These are phyloP conservation scores for Arbutus unedo DNA, from an alignment of 148 eudicot genomes.

Conservation along the genomic window DNA sequence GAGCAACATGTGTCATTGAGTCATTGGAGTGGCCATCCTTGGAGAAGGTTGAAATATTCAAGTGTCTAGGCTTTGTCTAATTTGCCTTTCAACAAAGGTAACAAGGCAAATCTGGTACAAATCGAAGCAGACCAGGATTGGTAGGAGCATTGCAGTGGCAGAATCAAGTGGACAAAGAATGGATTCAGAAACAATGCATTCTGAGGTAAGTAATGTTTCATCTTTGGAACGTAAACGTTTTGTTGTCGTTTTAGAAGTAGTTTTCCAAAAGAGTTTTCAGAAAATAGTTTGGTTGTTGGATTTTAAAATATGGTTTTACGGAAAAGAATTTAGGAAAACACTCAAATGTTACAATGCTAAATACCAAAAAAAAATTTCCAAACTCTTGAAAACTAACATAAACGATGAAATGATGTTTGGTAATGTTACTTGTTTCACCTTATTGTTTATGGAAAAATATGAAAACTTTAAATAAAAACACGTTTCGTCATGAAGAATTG, in stretches of 20 bases:
- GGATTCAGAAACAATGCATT: neutral
- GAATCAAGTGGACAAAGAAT: neutral
- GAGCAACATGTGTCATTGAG: neutral
- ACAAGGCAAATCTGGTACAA: neutral
- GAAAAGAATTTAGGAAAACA: no score
- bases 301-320: no score
- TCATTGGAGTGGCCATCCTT: constrained; percentile 13
- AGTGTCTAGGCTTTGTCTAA: neutral
- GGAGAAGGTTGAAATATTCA: neutral
- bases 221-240: neutral
- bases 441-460: no score
- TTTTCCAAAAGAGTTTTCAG: neutral
- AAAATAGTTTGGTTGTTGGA: neutral
- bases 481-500: constrained; percentile 1
- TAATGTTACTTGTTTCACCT: neutral
- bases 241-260: neutral
- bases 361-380: no score
- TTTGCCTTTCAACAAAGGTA: neutral
- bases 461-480: neutral
- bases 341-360: no score
- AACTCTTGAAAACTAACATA: neutral
- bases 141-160: neutral
- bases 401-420: neutral
- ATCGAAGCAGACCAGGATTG: neutral
- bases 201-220: neutral